Evolutionary conservation across 2,329 filamentous ascomycete genomes (phyloP), one percentile per base, ranked within the genome.

Genomic region (Verticillium longisporum): DNA sequence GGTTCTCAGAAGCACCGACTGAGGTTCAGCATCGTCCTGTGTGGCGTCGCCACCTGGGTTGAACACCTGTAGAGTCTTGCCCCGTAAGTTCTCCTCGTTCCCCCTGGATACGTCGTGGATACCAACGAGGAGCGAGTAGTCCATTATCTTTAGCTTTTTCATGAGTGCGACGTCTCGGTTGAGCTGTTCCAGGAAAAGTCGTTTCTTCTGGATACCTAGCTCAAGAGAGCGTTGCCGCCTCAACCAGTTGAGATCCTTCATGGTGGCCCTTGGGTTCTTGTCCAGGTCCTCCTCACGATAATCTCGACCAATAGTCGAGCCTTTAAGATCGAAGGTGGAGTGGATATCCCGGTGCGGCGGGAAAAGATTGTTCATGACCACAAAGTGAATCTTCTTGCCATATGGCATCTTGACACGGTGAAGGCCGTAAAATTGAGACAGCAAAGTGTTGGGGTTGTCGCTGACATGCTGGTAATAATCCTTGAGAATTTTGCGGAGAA

Each of bases 291-390:
- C 91, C 73, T 98, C 95, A 68, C 81, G 89, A 73, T 95, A 94
- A 73, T 98, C 92, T 71, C 95, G 86, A 14, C 95, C 95, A 66
- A 98, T 87, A 0, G 94, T 98, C 6, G 95, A 98, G 9, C 95
- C 95, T 77, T 99, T 99, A 67, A 99, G 76, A 74, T 99, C 95
- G 71, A 97, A 99, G 3, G 93, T 99, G 70, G 92, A 88, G 77
- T 99, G 95, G 63, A 99, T 98, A 74, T 99, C 95, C 67, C 94
- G 87, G 77, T 99, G 95, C 6, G 95, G 94, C 13, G 95, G 95
- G 71, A 99, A 99, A 15, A 99, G 84, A 74, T 99, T 99, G 80
- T 99, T 99, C 95, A 99, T 99, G 72, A 99, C 93, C 63, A 99
- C 95, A 69, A 99, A 99, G 75, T 99, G 95, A 60, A 98, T 97